Base-by-base conservation (phyloP, 805 yeast species). In the Ogataea philodendri region DNA sequence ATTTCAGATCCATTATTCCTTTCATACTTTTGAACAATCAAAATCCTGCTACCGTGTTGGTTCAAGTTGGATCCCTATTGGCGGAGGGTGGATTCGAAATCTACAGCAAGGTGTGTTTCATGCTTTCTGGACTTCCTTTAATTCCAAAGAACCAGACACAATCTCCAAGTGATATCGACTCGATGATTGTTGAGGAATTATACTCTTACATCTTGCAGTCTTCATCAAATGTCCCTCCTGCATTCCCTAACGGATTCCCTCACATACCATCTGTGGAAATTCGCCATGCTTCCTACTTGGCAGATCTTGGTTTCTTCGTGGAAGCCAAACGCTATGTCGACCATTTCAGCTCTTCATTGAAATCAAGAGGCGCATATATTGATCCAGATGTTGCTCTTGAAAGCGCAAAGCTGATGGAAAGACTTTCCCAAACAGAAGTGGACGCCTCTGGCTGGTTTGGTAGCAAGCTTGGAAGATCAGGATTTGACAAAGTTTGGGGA, bases 401-500 rank as follows among this genome's bases (percentile, higher is more conserved):
- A 2, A 50, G 70, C 19, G 63, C 63, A 11, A 59, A 57, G 6
- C 57, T 78, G 42, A 54, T 65, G 23, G 68, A 67, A 39, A 68
- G 79, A 46, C 51, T 76, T 15, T 65, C 75, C 5, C 75, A 70
- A 16, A 49, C 65, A 4, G 47, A 51, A 8, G 41, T 65, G 4
- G 47, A 49, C 17, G 42, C 62, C 17, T 55, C 74, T 19, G 72
- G 88, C 4, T 89, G 96, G 97, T 73, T 88, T 45, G 81, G 85
- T 9, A 78, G 80, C 51, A 56, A 52, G 28, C 35, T 59, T 11
- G 54, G 57, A 9, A 53, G 55, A 25, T 57, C 62, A 1, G 53
- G 54, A 15, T 26, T 57, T 14, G 95, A 88, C 48, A 82, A 77
- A 54, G 81, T 87, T 35, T 86, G 95, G 95, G 90, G 93, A 8